phyloP scores from a whole-genome alignment of 78 protist genomes.

The Chrysochromulina parva region DNA sequence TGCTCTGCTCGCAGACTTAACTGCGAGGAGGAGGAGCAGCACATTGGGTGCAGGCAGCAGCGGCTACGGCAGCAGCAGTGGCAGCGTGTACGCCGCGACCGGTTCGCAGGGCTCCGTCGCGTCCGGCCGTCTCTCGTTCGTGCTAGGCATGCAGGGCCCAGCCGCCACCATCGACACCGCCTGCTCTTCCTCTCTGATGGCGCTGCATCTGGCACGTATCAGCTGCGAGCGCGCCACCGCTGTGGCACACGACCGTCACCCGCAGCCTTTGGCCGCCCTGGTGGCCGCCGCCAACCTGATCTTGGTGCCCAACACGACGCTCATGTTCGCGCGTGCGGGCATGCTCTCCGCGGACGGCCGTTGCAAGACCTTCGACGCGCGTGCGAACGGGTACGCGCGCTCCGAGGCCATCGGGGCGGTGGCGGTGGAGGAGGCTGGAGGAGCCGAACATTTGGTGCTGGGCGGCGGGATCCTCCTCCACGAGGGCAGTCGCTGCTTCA shows the following conservation, averaged over 20 bases:
- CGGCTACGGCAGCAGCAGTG: too few relatives aligned
- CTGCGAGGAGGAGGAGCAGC: too few relatives aligned
- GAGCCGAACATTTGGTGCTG: neutral
- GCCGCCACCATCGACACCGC: slow-evolving; percentile 86
- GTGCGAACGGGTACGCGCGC: slow-evolving; percentile 89
- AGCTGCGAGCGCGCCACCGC: neutral
- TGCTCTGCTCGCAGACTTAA: too few relatives aligned
- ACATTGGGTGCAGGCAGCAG: too few relatives aligned
- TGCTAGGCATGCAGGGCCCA: slow-evolving; percentile 77
- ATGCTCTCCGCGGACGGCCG: slow-evolving; percentile 67
- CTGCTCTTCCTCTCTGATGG: slow-evolving; percentile 83
- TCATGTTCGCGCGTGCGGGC: slow-evolving; percentile 48
- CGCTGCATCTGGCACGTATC: slow-evolving; percentile 61
- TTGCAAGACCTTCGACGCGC: slow-evolving; percentile 68
- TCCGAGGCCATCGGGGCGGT: slow-evolving; percentile 74
- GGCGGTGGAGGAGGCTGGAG: neutral
- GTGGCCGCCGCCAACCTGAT: neutral
- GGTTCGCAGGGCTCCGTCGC: neutral
- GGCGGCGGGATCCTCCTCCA: neutral
- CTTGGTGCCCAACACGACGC: neutral
- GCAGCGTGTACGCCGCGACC: slow-evolving; percentile 11
- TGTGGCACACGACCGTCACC: too few relatives aligned
- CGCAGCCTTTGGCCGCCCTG: neutral
- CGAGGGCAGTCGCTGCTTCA: neutral
- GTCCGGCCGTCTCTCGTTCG: slow-evolving; percentile 66